Evolutionary conservation across 768 basidiomycete species (phyloP), one percentile per base, ranked within the genome.

Genomic region (Fistulinella prunicolor): DNA sequence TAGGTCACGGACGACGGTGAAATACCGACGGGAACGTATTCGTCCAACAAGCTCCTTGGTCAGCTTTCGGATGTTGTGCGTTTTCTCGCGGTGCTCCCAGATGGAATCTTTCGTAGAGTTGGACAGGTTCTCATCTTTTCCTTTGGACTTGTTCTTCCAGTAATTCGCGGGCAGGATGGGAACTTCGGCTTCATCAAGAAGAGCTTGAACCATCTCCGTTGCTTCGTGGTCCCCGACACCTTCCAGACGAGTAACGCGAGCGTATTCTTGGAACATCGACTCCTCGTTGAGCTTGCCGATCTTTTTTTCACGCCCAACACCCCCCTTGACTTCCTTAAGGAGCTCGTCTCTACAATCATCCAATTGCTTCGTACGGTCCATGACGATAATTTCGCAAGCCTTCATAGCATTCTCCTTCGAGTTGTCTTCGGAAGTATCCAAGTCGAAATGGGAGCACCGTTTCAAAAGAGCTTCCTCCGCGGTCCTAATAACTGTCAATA

Each of bases 381-480:
- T 68, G 49, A 94, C 86, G 54, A 97, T 95, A 56, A 91, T 81
- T 54, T 97, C 90, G 66, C 94, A 96, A 4, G 94, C 91, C 59
- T 86, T 87, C 80, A 89, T 86, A 0, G 94, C 93, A 53, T 94
- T 80, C 51, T 79, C 78, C 47, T 72, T 73, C 26, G 74, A 77
- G 53, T 77, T 81, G 14, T 49, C 54, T 9, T 62, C 62, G 23
- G 66, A 62, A n/a, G 79, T 80, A 46, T 91, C 89, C 28, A 94
- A 75, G 55, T 93, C 90, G 66, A 95, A 97, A 64, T 95, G 94
- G 6, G 94, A 94, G 63, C 93, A 95, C 32, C 94, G 86, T 63
- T 97, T 97, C 49, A 97, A 76, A 10, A 97, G 78, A 2, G 94
- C 93, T 71, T 96, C 92, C 61, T 93, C 90, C 3, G 90, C 90